Conservation (phyloP, 345 rosid genomes). For the Passiflora organensis region DNA sequence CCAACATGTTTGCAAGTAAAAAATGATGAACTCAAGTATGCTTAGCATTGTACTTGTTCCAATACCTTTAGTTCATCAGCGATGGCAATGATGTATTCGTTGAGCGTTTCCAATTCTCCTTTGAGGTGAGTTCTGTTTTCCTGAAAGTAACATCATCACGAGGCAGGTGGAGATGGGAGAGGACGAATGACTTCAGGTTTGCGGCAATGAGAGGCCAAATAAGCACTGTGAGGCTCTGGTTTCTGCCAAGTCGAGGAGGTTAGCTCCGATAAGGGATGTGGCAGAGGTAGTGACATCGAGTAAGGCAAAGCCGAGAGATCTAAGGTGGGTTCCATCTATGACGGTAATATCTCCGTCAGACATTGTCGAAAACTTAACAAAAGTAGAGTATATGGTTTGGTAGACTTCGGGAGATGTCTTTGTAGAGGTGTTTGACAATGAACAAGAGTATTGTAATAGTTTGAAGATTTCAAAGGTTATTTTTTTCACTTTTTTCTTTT, state of each 20-base stretch:
- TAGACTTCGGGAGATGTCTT: no score
- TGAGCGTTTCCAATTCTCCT: constrained; percentile 38
- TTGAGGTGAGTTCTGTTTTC: constrained; percentile 20
- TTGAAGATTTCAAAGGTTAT: no score
- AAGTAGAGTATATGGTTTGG: not conserved
- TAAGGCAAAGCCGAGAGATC: constrained; percentile 39
- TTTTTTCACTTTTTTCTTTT: no score
- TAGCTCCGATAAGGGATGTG: constrained; percentile 42
- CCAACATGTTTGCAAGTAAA: no score
- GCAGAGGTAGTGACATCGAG: constrained; percentile 23
- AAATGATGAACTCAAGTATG: not conserved
- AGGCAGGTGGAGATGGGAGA: constrained; percentile 31
- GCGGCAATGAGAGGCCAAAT: constrained; percentile 61
- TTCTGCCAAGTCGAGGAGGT: constrained; percentile 56
- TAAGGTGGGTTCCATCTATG: constrained; percentile 58
- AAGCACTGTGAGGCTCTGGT: constrained; percentile 47
- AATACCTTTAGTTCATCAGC: constrained; percentile 67
- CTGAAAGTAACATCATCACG: constrained; percentile 37
- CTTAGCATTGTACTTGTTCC: not conserved
- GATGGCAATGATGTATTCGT: constrained; percentile 46
- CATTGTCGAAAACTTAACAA: constrained; percentile 34
- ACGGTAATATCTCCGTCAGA: constrained; percentile 52
- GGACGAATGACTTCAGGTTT: constrained; percentile 44
- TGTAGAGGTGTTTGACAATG: no score
- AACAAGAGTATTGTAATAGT: no score